phyloP scores from a whole-genome alignment of 1,284 basidiomycete genomes.

The Tylopilus orsonianus region DNA sequence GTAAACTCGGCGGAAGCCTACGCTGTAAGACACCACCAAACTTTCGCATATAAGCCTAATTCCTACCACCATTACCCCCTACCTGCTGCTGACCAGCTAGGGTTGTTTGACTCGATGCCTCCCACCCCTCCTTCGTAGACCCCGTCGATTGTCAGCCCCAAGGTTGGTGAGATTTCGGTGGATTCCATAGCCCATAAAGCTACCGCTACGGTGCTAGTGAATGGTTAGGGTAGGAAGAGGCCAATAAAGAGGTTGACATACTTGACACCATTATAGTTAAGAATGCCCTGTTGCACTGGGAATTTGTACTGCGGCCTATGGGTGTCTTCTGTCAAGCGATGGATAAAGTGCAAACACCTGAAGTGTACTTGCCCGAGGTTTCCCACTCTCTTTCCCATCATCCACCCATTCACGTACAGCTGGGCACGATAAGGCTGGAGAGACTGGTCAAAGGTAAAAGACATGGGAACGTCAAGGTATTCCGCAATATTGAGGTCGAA shows the following conservation, averaged over 20 bases:
- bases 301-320: slow-evolving; percentile 71
- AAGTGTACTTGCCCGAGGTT: slow-evolving; percentile 57
- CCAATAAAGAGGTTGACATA: slow-evolving; percentile 36
- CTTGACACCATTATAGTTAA: slow-evolving; percentile 71
- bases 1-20: no score
- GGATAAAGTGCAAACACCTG: background rate
- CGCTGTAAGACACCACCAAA: no score
- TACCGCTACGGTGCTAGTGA: slow-evolving; percentile 65
- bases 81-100: slow-evolving; percentile 49
- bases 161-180: slow-evolving; percentile 47
- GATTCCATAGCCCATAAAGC: slow-evolving; percentile 68
- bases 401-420: slow-evolving; percentile 84
- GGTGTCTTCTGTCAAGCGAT: slow-evolving; percentile 10
- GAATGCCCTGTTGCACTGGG: slow-evolving; percentile 75
- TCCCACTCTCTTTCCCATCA: slow-evolving; percentile 74
- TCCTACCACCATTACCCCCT: no score
- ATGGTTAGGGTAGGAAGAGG: slow-evolving; percentile 1
- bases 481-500: slow-evolving; percentile 60
- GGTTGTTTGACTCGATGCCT: slow-evolving; percentile 55
- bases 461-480: slow-evolving; percentile 63
- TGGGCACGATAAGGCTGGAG: slow-evolving; percentile 67
- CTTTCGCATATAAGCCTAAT: no score
- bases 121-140: slow-evolving; percentile 68
- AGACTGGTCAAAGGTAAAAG: slow-evolving; percentile 64
- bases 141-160: slow-evolving; percentile 56